Base-by-base conservation (phyloP, 2,329 filamentous ascomycete species). In the Sordariomycetes sp. region DNA sequence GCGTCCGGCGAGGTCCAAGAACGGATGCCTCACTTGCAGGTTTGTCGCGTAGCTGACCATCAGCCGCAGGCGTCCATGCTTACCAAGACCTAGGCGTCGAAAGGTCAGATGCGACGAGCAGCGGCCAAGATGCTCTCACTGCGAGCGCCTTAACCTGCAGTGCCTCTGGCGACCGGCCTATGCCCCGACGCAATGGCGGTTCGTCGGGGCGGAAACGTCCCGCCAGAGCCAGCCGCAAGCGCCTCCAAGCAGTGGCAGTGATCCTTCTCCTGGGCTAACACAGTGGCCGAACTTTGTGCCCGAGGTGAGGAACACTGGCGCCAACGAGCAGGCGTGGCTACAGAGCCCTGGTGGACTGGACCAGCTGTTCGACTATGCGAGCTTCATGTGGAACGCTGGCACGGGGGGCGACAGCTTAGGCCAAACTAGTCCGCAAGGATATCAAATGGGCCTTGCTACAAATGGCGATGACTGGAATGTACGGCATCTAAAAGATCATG, bases 361-460 rank as follows among this genome's bases (percentile, higher is more conserved):
- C 26, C 57, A 67, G 40, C 51, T 63, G 14, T 67, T 65, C 39
- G 61, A 64, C 46, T 66, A 64, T 40, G 61, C 63, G 19, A 64
- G 57, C 42, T 67, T 67, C 46, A 63, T 66, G 58, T 67, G 63
- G 64, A 58, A 66, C n/a, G n/a, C n/a, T n/a, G n/a, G n/a, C n/a
- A n/a, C n/a, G n/a, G n/a, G n/a, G n/a, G 20, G 10, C 17, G 30
- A 32, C 30, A 11, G 30, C n/a, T n/a, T 16, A 21, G 14, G 14
- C 7, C n/a, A 12, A 30, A 17, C 14, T 15, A 7, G 12, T 30
- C 7, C 18, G 29, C 12, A 12, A 12, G 14, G 29, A 18, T 30
- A 17, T 18, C 29, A 18, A 30, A 12, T 12, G 14, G 12, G 17
- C 12, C 23, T 9, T 25, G 29, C 7, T n/a, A n/a, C n/a, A n/a